These are phyloP conservation scores for Gypsophila paniculata DNA, from an alignment of 179 eudicot genomes.

Conservation along the genomic window DNA sequence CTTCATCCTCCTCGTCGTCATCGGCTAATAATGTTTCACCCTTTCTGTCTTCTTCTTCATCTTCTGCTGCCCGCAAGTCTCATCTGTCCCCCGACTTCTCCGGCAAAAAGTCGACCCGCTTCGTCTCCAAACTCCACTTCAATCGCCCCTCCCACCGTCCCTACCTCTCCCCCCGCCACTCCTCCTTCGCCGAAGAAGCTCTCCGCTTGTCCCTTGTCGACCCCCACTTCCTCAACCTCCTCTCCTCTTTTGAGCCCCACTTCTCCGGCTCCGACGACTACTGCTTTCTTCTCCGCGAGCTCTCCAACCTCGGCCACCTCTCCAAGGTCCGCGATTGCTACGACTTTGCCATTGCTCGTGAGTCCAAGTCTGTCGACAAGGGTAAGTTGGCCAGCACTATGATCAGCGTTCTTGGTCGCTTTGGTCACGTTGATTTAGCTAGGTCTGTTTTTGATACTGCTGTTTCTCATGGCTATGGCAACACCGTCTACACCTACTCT, in stretches of 20 bases:
- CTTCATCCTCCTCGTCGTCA: slow-evolving; percentile 18
- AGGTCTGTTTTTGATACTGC: slow-evolving; percentile 66
- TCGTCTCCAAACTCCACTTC: slow-evolving; percentile 78
- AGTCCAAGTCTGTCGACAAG: slow-evolving; percentile 47
- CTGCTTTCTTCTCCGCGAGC: slow-evolving; percentile 63
- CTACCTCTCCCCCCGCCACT: slow-evolving; percentile 49
- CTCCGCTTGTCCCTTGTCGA: slow-evolving; percentile 32
- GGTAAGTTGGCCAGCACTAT: slow-evolving; percentile 82
- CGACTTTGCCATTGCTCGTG: slow-evolving; percentile 54
- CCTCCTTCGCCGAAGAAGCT: slow-evolving; percentile 55
- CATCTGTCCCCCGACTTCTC: slow-evolving; percentile 69
- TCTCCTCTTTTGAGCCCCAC: slow-evolving; percentile 42
- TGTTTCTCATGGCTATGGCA: slow-evolving; percentile 65
- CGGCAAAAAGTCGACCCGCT: slow-evolving; percentile 73
- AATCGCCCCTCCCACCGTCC: slow-evolving; percentile 70
- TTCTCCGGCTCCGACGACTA: slow-evolving; percentile 72
- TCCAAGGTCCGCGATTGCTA: slow-evolving; percentile 57
- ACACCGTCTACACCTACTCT: slow-evolving; percentile 81
- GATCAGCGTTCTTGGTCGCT: slow-evolving; percentile 89
- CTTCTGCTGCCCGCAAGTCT: slow-evolving; percentile 26
- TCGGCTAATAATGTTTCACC: neutral
- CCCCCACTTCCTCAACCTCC: slow-evolving; percentile 28
- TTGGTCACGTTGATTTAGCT: slow-evolving; percentile 75
- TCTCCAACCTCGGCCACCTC: slow-evolving; percentile 65
- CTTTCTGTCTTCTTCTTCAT: slow-evolving; percentile 17